These are phyloP conservation scores for Apiospora pterosperma DNA, from an alignment of 2,329 filamentous ascomycete species.

Conservation along the genomic window DNA sequence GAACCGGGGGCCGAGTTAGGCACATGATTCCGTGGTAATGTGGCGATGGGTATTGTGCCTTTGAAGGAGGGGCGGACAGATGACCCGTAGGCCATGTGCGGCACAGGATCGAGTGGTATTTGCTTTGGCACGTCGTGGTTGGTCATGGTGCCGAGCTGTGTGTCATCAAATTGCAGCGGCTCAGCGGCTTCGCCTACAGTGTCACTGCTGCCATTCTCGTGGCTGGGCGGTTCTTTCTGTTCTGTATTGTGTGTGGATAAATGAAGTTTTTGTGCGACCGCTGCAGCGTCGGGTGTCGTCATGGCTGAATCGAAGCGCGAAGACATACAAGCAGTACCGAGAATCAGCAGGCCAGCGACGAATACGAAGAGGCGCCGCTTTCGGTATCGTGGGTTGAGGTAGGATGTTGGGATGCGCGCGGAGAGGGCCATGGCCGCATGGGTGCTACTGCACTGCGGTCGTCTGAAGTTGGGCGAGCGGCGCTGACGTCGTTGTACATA, in stretches of 20 bases:
- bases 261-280: constrained; percentile 2
- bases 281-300: neutral
- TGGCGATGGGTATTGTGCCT: constrained; percentile 22
- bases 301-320: constrained; percentile 5
- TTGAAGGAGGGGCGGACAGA: constrained; percentile 23
- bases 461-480: neutral
- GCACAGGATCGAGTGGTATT: neutral
- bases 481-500: constrained; percentile 3
- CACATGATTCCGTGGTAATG: constrained; percentile 26
- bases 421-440: neutral
- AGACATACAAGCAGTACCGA: constrained; percentile 6
- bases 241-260: neutral
- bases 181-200: neutral
- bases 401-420: neutral
- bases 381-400: constrained; percentile 8
- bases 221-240: neutral
- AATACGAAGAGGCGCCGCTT: constrained; percentile 4
- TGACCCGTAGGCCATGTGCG: constrained; percentile 9
- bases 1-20: constrained; percentile 25
- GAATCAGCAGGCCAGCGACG: neutral
- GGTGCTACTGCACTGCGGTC: neutral
- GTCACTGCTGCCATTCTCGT: neutral
- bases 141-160: neutral
- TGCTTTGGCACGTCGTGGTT: constrained; percentile 2
- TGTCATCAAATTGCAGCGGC: neutral